Percentiles rank a stretch among this genome's conserved stretches.
Evolutionary conservation across 73 alveolate genomes (phyloP).

Genomic region (Paramecium primaurelia): DNA sequence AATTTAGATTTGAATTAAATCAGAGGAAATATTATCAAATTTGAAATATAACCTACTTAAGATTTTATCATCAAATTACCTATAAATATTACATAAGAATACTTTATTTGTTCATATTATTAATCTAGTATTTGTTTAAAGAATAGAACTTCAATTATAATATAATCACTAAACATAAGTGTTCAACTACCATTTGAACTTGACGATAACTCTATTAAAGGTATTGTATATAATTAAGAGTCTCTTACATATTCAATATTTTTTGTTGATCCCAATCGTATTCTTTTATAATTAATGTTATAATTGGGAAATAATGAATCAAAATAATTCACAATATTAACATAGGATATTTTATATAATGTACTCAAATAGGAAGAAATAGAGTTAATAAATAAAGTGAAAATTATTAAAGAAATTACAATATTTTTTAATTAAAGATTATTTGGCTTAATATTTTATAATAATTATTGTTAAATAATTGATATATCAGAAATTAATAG

Average conservation of each 20-base stretch:
- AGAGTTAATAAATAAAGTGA: too few relatives aligned
- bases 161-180: neutral
- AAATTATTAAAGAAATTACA: neutral
- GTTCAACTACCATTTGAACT: neutral
- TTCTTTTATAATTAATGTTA: neutral
- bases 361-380: too few relatives aligned
- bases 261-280: neutral
- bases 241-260: neutral
- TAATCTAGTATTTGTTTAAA: neutral
- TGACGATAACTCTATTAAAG: neutral
- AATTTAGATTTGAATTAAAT: neutral
- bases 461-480: neutral
- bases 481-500: neutral
- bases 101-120: neutral
- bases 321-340: neutral
- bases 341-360: neutral
- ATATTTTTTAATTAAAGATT: too few relatives aligned
- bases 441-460: neutral
- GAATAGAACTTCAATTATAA: neutral
- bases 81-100: neutral
- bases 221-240: neutral
- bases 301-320: neutral
- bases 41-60: neutral
- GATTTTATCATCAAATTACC: neutral
- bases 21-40: neutral